Base-by-base conservation (phyloP, 139 green algal genomes). In the Tetradesmus obliquus region DNA sequence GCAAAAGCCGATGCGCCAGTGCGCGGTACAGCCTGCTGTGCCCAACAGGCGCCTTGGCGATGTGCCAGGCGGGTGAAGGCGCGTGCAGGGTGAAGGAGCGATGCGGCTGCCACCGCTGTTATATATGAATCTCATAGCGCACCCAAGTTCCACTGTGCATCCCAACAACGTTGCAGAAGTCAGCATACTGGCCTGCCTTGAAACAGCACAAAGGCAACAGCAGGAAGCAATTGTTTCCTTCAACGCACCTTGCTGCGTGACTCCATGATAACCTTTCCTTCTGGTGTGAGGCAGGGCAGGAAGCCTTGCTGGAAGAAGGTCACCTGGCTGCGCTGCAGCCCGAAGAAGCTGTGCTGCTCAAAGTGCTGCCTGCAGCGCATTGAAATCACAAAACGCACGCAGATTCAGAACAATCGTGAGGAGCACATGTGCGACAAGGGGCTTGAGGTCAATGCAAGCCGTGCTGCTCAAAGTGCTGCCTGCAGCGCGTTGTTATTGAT, bases 1-100 rank as follows among this genome's bases (percentile, higher is more conserved):
- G n/a, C n/a, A n/a, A n/a, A n/a, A n/a, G n/a, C n/a, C 5, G 17
- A 71, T 71, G 60, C 15, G 60, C 60, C 32, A 99, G 94, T 0
- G 98, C 97, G 51, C 92, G 66, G 93, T 99, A 99, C 66, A 99
- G 91, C 10, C 98, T 98, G 24, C 98, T 98, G 92, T 99, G 99
- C 92, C 98, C 98, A 92, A 99, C 97, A 13, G 98, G 98, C 3
- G 97, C 95, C 87, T 95, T 96, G 45, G 97, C 97, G 55, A 98
- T 17, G 81, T 91, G 53, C 82, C 80, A 7, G 74, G 19, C 17
- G 15, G 60, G 60, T 7, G 7, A 5, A 62, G 5, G 7, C 57
- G 7, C n/a, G n/a, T n/a, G 57, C 57, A 62, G 57, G 5, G 7
- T 62, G 66, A 2, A 74, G 66, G 5, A 24, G 60, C 60, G 15